Conservation (phyloP, 331 rosid genomes). For the Quercus phellos region DNA sequence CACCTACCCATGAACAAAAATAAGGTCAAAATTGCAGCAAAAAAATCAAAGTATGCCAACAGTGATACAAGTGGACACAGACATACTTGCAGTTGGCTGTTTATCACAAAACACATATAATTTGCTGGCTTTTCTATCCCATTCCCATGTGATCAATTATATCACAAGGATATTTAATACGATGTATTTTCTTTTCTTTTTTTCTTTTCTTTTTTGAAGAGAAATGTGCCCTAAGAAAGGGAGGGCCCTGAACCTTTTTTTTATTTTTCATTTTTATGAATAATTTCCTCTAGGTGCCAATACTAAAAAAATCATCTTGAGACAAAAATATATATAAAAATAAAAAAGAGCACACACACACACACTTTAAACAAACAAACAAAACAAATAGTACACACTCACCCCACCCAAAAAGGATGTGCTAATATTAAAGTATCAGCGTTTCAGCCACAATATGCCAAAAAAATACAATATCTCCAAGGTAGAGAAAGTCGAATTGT, state of each 20-base stretch:
- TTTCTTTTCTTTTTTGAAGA: background rate
- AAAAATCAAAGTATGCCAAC: background rate
- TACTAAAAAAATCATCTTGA: background rate
- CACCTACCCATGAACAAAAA: slow-evolving; percentile 47
- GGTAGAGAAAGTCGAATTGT: slow-evolving; percentile 1
- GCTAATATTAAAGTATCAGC: background rate
- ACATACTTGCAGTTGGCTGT: background rate
- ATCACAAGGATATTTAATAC: background rate
- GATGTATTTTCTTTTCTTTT: background rate
- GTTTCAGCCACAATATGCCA: background rate
- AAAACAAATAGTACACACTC: background rate
- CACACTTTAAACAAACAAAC: too few species aligned
- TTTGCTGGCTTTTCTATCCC: background rate
- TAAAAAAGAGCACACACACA: too few species aligned
- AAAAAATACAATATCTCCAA: background rate
- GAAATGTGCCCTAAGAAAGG: background rate
- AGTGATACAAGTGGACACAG: background rate
- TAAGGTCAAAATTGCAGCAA: background rate
- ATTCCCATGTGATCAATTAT: background rate
- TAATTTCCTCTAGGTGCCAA: background rate
- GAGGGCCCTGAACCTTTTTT: background rate
- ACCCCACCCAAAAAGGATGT: background rate
- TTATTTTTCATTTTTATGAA: background rate
- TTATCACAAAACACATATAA: background rate
- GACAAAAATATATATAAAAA: background rate